phyloP scores from a whole-genome alignment of 352 stramenopile species.

The Thalassiosira exigua region DNA sequence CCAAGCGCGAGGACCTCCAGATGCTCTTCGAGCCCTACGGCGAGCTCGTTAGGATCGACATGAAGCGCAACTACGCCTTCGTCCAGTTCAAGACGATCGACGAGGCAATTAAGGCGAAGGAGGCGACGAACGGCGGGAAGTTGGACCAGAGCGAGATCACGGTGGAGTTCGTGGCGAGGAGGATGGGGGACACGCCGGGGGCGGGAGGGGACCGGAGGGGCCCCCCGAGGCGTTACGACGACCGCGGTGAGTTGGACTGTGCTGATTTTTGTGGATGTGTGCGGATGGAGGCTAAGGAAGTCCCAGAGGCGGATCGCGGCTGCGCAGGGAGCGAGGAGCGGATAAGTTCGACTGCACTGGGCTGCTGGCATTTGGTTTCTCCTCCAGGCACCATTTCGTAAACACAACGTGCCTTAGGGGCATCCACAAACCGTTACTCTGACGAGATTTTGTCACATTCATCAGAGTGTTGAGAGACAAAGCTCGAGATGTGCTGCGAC shows the following conservation, averaged over 20 bases:
- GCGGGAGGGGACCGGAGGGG: constrained; percentile 1
- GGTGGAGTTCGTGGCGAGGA: constrained; percentile 78
- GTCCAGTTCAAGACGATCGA: constrained; percentile 82
- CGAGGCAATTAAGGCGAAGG: constrained; percentile 74
- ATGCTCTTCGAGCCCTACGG: constrained; percentile 83
- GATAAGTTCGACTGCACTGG: too few species aligned
- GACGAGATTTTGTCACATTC: too few species aligned
- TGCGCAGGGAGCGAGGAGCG: too few species aligned
- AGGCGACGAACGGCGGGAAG: constrained; percentile 82
- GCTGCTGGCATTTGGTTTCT: too few species aligned
- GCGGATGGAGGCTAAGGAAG: too few species aligned
- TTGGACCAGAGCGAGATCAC: constrained; percentile 83
- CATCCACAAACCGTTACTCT: too few species aligned
- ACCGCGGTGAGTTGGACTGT: constrained; percentile 9
- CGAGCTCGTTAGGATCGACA: constrained; percentile 80
- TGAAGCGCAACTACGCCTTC: constrained; percentile 86
- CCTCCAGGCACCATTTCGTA: too few species aligned
- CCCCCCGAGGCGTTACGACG: constrained; percentile 4
- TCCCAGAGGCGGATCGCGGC: too few species aligned
- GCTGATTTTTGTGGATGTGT: too few species aligned
- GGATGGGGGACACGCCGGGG: constrained; percentile 24
- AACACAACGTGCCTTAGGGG: too few species aligned
- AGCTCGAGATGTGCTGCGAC: too few species aligned
- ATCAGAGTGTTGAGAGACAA: too few species aligned
- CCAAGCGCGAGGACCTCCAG: constrained; percentile 81